Conservation (phyloP, 176 grass and related monocot genomes). For the Aegilops sharonensis region DNA sequence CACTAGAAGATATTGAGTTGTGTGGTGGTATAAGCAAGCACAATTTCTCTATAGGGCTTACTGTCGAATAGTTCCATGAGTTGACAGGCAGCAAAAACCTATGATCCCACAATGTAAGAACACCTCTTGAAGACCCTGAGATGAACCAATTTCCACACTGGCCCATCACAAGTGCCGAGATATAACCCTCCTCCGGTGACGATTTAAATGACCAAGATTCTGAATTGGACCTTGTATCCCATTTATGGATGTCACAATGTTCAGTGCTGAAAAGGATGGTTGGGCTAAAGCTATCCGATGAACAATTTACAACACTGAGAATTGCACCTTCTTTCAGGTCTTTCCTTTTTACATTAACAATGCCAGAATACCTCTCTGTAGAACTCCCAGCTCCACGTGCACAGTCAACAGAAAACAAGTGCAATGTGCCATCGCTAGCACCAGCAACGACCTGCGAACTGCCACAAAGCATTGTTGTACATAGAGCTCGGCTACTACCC, state of each 20-base stretch:
- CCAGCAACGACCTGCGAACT: conserved; percentile 74
- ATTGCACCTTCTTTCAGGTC: conserved; percentile 81
- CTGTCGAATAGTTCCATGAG: conserved; percentile 82
- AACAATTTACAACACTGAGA: conserved; percentile 79
- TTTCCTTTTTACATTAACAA: conserved; percentile 75
- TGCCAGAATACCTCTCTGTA: conserved; percentile 84
- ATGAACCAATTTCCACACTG: conserved; percentile 97
- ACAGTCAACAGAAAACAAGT: conserved; percentile 91
- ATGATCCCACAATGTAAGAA: conserved; percentile 91
- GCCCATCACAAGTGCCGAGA: conserved; percentile 77
- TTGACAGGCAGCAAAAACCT: conserved; percentile 97
- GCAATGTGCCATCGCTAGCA: conserved; percentile 77
- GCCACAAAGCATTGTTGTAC: conserved; percentile 75
- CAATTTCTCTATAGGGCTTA: conserved; percentile 82
- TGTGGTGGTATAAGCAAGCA: conserved; percentile 85
- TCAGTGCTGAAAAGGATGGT: conserved; percentile 87
- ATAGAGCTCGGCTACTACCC: conserved; percentile 74
- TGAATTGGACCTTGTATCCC: conserved; percentile 71
- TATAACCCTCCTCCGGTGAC: conserved; percentile 73
- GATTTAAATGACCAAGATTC: conserved; percentile 89
- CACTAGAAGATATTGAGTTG: conserved; percentile 57
- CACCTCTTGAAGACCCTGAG: conserved; percentile 90
- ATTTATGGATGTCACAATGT: conserved; percentile 78
- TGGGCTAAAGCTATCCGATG: conserved; percentile 63
- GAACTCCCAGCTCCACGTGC: conserved; percentile 66